Evolutionary conservation across 192 early-diverging fungal species (phyloP), one percentile per base, ranked within the genome.

Genomic region (Globomyces pollinis-pini): DNA sequence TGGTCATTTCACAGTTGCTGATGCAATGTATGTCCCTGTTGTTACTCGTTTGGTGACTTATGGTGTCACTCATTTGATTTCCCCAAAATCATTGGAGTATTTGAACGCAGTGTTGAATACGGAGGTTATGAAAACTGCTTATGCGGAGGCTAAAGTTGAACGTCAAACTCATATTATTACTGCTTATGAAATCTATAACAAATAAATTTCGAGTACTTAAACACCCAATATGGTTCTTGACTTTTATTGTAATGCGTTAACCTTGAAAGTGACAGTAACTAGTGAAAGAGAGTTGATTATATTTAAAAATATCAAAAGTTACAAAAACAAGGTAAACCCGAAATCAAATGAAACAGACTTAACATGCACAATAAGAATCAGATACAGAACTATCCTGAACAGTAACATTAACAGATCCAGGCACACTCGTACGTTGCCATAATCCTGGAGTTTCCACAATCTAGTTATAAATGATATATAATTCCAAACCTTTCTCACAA

Each of bases 401-500:
- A n/a, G n/a, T n/a, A n/a, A n/a, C n/a, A n/a, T n/a, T n/a, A n/a
- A n/a, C n/a, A n/a, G n/a, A n/a, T n/a, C n/a, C n/a, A n/a, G n/a
- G n/a, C n/a, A n/a, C n/a, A n/a, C n/a, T n/a, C n/a, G n/a, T n/a
- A n/a, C n/a, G n/a, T n/a, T n/a, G n/a, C n/a, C n/a, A n/a, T n/a
- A 47, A 47, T 47, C 28, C 50, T 9, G 72, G 65, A 13, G 65
- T 74, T 52, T 67, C 72, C 12, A 59, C 47, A 50, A 74, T 74
- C 68, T 72, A 24, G 32, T 51, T 20, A 57, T 70, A 20, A 60
- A 52, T 47, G 73, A 67, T 62, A 91, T 88, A 85, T n/a, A n/a
- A n/a, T n/a, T n/a, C n/a, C n/a, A n/a, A n/a, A n/a, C n/a, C n/a
- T 94, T 92, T 60, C 80, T 77, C 16, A 96, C 95, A 32, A 99